These are phyloP conservation scores for Avena atlantica DNA, from an alignment of 176 grass and related monocot genomes.

Conservation along the genomic window DNA sequence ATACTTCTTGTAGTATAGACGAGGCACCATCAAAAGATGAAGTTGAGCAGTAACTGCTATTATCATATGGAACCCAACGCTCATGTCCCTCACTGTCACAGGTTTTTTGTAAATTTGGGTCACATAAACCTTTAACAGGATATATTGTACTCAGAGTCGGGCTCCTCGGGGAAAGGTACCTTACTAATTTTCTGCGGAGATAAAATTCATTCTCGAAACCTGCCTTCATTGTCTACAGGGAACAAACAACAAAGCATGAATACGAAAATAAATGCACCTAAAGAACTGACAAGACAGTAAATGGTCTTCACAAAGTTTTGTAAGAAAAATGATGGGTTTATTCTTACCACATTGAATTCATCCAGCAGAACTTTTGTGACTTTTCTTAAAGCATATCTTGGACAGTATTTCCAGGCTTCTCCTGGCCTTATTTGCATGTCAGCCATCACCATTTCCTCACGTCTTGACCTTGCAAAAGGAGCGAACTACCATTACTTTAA, in stretches of 20 bases:
- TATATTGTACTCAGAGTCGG: conserved; percentile 18
- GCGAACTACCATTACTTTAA: conserved; percentile 32
- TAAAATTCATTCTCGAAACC: conserved; percentile 99
- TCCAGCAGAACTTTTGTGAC: conserved; percentile 73
- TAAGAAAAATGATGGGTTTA: background rate
- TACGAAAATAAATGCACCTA: conserved; percentile 23
- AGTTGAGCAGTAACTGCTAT: conserved; percentile 76
- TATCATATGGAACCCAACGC: conserved; percentile 82
- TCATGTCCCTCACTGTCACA: conserved; percentile 75
- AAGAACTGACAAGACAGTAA: background rate
- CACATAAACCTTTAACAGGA: conserved; percentile 1
- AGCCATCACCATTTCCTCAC: conserved; percentile 93
- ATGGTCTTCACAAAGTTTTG: background rate
- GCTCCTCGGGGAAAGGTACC: conserved; percentile 48
- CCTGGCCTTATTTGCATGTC: conserved; percentile 91
- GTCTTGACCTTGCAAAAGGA: conserved; percentile 59
- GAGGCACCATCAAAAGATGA: conserved; percentile 85
- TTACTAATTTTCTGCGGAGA: conserved; percentile 78
- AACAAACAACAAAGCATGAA: conserved; percentile 38
- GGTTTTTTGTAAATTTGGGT: conserved; percentile 34
- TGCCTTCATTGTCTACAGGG: conserved; percentile 77
- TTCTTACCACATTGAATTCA: conserved; percentile 89
- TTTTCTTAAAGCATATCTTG: conserved; percentile 77
- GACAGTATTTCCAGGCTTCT: conserved; percentile 92
- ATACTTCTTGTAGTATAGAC: conserved; percentile 79